Percentiles rank a stretch among this genome's conserved stretches.
Conservation (phyloP, 345 rosid genomes). For the Brassica carinata region DNA sequence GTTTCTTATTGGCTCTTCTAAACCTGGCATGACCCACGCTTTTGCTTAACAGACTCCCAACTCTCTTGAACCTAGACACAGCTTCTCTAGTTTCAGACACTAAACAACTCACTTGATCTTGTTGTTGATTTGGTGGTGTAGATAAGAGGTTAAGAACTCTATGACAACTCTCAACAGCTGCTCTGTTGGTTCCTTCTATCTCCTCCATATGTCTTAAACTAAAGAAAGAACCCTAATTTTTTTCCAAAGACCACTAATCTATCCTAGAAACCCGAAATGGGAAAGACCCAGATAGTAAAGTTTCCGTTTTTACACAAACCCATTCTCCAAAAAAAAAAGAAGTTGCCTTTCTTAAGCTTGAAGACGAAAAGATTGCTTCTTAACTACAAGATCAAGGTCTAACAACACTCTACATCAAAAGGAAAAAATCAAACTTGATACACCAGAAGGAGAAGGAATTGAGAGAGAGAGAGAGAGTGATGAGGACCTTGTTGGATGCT, state of each 20-base stretch:
- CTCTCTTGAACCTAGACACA: constrained; percentile 85
- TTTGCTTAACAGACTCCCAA: constrained; percentile 64
- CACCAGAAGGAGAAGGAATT: constrained; percentile 13
- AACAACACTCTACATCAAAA: no score
- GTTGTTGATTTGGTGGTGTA: constrained; percentile 57
- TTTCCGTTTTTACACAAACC: constrained; percentile 38
- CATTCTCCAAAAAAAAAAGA: constrained; percentile 4
- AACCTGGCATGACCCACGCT: constrained; percentile 96
- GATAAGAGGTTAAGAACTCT: constrained; percentile 64
- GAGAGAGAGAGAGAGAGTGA: constrained; percentile 20
- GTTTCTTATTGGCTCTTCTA: constrained; percentile 61
- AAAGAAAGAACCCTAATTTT: constrained; percentile 41
- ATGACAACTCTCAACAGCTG: constrained; percentile 86
- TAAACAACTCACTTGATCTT: constrained; percentile 66
- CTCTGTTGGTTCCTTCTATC: constrained; percentile 82
- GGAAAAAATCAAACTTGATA: background rate
- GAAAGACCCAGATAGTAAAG: constrained; percentile 40
- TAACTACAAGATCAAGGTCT: background rate
- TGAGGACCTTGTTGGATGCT: constrained; percentile 50
- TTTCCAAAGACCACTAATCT: constrained; percentile 3
- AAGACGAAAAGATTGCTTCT: background rate
- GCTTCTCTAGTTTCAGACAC: constrained; percentile 80
- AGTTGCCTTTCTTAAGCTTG: constrained; percentile 12
- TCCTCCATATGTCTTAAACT: constrained; percentile 62
- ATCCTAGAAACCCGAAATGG: constrained; percentile 28